phyloP scores from a whole-genome alignment of 2,329 filamentous ascomycete species.

The Diaporthe australafricana region DNA sequence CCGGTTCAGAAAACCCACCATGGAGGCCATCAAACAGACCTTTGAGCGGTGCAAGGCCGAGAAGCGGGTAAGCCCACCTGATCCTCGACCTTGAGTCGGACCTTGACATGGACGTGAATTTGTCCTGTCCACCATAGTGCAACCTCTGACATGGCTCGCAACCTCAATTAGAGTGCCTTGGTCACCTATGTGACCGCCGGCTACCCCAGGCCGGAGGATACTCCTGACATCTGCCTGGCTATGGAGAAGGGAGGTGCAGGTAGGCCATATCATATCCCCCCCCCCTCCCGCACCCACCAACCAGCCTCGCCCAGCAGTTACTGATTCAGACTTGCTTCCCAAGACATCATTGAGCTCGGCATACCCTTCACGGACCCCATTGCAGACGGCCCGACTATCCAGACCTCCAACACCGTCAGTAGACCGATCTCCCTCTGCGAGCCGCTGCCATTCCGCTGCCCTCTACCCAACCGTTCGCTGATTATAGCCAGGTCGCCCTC shows the following conservation, averaged over 20 bases:
- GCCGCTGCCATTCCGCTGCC: neutral
- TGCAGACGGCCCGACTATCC: conserved; percentile 96
- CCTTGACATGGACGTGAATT: neutral
- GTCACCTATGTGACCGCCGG: conserved; percentile 98
- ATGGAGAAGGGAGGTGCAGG: conserved; percentile 94
- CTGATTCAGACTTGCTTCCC: conserved; percentile 25
- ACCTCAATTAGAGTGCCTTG: conserved; percentile 75
- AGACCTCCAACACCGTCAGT: conserved; percentile 88
- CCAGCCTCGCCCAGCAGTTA: neutral
- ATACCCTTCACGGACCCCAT: conserved; percentile 98
- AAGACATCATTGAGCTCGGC: conserved; percentile 95
- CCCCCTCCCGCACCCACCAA: neutral
- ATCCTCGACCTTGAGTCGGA: neutral
- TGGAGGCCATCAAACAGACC: conserved; percentile 70
- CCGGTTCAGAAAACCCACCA: conserved; percentile 46
- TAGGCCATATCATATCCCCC: conserved; percentile 53
- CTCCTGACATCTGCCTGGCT: conserved; percentile 84
- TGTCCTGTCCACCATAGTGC: neutral
- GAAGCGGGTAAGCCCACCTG: conserved; percentile 61
- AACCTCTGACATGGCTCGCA: conserved; percentile 26
- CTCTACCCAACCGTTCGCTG: conserved; percentile 17
- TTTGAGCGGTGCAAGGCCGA: conserved; percentile 70
- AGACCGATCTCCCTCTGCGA: conserved; percentile 24
- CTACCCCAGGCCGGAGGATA: conserved; percentile 85
- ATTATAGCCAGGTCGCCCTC: conserved; percentile 68